Evolutionary conservation across 768 basidiomycete species (phyloP).

Genomic region (Leucogyrophana mollusca): DNA sequence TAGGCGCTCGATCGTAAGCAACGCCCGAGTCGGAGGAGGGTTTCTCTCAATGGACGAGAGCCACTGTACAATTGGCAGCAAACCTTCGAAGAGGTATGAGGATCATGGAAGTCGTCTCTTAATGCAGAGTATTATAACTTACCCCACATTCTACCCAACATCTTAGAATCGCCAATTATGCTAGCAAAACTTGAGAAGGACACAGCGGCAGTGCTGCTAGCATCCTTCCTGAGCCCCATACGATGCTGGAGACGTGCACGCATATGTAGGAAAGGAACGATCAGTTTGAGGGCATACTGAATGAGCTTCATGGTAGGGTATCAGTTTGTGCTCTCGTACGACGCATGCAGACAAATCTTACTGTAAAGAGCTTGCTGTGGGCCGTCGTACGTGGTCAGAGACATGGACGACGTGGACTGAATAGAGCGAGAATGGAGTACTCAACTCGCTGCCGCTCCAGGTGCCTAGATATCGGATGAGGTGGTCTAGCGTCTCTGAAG

Average conservation of each 20-base stretch:
- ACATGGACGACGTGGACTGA: neutral
- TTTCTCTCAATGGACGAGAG: conserved; percentile 71
- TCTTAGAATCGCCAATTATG: conserved; percentile 65
- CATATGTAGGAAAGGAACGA: conserved; percentile 62
- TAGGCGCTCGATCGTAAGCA: conserved; percentile 75
- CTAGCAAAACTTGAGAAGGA: conserved; percentile 53
- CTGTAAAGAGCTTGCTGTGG: conserved; percentile 74
- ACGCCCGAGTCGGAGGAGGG: conserved; percentile 64
- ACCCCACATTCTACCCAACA: conserved; percentile 82
- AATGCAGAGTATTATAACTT: conserved; percentile 18
- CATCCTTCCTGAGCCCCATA: conserved; percentile 53
- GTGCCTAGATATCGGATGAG: conserved; percentile 74
- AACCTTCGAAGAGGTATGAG: conserved; percentile 40
- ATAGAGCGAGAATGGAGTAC: conserved; percentile 28
- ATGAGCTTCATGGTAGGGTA: conserved; percentile 49
- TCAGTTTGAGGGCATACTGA: conserved; percentile 70
- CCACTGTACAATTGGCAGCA: conserved; percentile 82
- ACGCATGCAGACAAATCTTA: conserved; percentile 20
- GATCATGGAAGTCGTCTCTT: neutral
- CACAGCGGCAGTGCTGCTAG: conserved; percentile 53
- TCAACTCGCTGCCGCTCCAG: conserved; percentile 86
- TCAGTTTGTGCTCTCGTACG: neutral
- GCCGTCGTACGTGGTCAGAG: conserved; percentile 3
- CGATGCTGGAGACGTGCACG: conserved; percentile 70
- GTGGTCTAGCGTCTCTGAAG: conserved; percentile 68